phyloP scores from a whole-genome alignment of 495 filamentous ascomycete species.

The Platismatia glauca region DNA sequence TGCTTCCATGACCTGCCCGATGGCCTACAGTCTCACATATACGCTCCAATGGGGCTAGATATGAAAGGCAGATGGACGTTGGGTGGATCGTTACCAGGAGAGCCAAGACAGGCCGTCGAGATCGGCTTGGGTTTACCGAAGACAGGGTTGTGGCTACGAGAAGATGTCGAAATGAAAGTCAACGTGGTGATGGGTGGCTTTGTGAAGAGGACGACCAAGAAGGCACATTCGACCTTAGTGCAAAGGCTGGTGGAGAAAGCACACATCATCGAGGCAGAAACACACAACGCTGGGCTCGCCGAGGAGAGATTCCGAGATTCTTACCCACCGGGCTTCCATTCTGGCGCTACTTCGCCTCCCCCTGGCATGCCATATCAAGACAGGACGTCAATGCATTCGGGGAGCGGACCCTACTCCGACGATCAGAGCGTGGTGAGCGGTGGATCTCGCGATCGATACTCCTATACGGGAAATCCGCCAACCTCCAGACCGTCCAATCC shows the following conservation, averaged over 20 bases:
- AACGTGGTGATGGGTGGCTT: constrained; percentile 63
- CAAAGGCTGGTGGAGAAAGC: constrained; percentile 56
- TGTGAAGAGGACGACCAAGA: constrained; percentile 67
- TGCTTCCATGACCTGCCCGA: constrained; percentile 61
- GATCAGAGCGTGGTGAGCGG: constrained; percentile 1
- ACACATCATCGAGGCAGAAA: constrained; percentile 23
- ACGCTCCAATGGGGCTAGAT: constrained; percentile 59
- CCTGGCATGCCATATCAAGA: neutral
- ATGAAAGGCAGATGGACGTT: constrained; percentile 60
- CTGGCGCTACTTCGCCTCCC: neutral
- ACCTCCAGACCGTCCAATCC: neutral
- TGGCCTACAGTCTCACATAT: constrained; percentile 67
- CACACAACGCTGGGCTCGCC: constrained; percentile 17
- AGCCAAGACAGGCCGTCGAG: constrained; percentile 49
- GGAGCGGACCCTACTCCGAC: neutral
- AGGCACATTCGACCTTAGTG: constrained; percentile 57
- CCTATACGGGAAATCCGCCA: neutral
- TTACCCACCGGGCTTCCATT: constrained; percentile 15
- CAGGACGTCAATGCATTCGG: neutral
- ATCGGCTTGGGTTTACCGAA: constrained; percentile 51
- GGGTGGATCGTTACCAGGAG: constrained; percentile 54
- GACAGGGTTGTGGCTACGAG: constrained; percentile 61
- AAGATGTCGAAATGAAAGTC: constrained; percentile 70
- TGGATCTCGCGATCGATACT: constrained; percentile 3
- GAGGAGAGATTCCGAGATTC: constrained; percentile 14